phyloP scores from a whole-genome alignment of 2,329 filamentous ascomycete genomes.

The Arthroderma uncinatum region DNA sequence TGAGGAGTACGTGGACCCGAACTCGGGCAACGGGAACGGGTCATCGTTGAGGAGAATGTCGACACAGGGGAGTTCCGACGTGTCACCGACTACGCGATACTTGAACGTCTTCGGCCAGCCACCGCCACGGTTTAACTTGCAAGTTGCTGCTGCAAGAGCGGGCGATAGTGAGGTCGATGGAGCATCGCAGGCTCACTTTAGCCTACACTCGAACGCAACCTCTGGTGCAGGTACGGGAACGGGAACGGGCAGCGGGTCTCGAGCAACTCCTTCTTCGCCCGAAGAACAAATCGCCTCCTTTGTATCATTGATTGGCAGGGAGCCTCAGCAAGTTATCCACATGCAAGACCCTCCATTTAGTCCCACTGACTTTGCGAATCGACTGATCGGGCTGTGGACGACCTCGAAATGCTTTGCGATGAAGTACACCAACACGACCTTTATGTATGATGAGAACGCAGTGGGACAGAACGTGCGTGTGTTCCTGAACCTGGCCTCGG shows the following conservation, averaged over 20 bases:
- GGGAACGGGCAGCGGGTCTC: background rate
- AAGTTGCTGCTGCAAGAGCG: background rate
- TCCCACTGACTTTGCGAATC: background rate
- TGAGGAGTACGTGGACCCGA: background rate
- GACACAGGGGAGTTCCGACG: background rate
- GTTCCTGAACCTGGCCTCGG: conserved; percentile 17
- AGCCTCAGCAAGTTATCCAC: background rate
- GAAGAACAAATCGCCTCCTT: background rate
- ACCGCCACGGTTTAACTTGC: conserved; percentile 10
- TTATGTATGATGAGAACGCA: conserved; percentile 1
- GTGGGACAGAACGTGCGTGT: conserved; percentile 15
- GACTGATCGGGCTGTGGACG: conserved; percentile 14
- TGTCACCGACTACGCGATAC: conserved; percentile 5
- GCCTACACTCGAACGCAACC: background rate
- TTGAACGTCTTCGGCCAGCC: conserved; percentile 14
- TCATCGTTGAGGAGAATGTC: background rate
- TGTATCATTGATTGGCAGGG: background rate
- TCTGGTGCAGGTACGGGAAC: background rate
- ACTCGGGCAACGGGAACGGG: background rate
- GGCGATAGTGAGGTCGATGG: background rate
- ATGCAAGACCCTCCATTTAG: background rate
- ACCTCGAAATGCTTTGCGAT: conserved; percentile 8
- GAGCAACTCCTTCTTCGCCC: background rate
- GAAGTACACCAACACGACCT: conserved; percentile 5
- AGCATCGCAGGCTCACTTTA: background rate